Evolutionary conservation across 768 basidiomycete species (phyloP).

Genomic region (Leccinum sublutescens): DNA sequence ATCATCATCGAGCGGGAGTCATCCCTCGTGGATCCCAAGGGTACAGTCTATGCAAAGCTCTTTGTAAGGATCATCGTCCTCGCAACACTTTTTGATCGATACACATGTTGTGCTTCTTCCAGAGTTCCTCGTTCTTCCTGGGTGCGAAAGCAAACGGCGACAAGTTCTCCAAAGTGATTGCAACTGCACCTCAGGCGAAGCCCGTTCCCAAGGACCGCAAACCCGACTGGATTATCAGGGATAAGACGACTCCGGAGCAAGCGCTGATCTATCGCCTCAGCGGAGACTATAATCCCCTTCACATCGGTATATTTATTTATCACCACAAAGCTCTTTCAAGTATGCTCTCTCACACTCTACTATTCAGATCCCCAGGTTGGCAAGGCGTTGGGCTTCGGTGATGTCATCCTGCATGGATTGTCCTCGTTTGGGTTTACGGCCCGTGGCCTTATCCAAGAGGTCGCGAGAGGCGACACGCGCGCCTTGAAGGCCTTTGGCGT

Average conservation of each 20-base stretch:
- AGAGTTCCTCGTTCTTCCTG: slow-evolving; percentile 69
- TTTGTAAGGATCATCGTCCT: slow-evolving; percentile 42
- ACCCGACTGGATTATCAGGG: slow-evolving; percentile 59
- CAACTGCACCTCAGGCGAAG: slow-evolving; percentile 59
- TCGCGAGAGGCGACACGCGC: slow-evolving; percentile 58
- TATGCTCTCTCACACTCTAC: not conserved
- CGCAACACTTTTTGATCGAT: not conserved
- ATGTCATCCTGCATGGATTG: slow-evolving; percentile 82
- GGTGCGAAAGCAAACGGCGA: slow-evolving; percentile 63
- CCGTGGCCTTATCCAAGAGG: slow-evolving; percentile 64
- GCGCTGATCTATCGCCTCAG: slow-evolving; percentile 71
- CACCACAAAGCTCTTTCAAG: not conserved
- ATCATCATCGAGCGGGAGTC: slow-evolving; percentile 69
- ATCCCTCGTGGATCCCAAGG: slow-evolving; percentile 59
- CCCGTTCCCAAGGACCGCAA: slow-evolving; percentile 58
- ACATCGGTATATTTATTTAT: slow-evolving; percentile 51
- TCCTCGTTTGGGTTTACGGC: slow-evolving; percentile 82
- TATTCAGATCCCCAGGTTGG: slow-evolving; percentile 69
- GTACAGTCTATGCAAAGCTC: slow-evolving; percentile 58
- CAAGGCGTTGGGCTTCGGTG: slow-evolving; percentile 74
- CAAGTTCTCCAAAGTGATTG: slow-evolving; percentile 61
- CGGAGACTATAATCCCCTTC: slow-evolving; percentile 78
- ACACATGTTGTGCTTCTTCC: not conserved
- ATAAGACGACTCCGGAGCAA: slow-evolving; percentile 64
- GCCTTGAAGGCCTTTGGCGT: slow-evolving; percentile 68